phyloP scores from a whole-genome alignment of 1,284 basidiomycete species.

The Pisolithus thermaeus region DNA sequence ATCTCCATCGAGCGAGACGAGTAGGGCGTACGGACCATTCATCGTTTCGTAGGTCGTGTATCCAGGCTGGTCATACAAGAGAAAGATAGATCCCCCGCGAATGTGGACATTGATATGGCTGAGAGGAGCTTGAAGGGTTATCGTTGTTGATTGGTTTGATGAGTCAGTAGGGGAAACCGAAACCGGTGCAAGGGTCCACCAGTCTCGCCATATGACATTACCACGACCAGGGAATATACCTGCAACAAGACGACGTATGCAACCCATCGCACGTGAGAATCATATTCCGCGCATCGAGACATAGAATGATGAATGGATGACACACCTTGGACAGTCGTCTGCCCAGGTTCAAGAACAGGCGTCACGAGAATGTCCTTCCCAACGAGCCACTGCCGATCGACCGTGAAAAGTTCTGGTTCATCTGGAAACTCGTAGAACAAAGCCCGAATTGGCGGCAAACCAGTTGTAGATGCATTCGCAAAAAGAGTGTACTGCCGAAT shows the following conservation, averaged over 20 bases:
- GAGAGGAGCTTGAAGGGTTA: constrained; percentile 43
- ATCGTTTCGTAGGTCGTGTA: constrained; percentile 49
- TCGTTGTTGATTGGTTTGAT: constrained; percentile 32
- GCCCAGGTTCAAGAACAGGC: constrained; percentile 62
- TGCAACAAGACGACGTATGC: constrained; percentile 14
- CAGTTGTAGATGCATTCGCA: constrained; percentile 55
- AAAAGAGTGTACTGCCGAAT: constrained; percentile 62
- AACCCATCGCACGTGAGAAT: neutral
- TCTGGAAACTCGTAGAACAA: constrained; percentile 75
- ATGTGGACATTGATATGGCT: constrained; percentile 67
- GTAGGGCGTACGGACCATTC: constrained; percentile 38
- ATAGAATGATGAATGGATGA: neutral
- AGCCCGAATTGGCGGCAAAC: constrained; percentile 65
- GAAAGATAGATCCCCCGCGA: constrained; percentile 40
- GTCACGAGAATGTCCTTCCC: constrained; percentile 68
- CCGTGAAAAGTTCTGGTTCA: constrained; percentile 55
- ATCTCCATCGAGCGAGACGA: constrained; percentile 39
- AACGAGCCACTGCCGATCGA: constrained; percentile 69
- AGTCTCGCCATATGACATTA: constrained; percentile 66
- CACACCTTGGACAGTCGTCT: constrained; percentile 39
- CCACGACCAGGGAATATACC: constrained; percentile 60
- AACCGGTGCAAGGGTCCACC: constrained; percentile 61
- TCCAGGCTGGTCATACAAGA: constrained; percentile 41
- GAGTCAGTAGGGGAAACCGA: constrained; percentile 31
- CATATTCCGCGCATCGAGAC: neutral